Conservation (phyloP, 169 alveolate species). For the Plasmodium vinckei region DNA sequence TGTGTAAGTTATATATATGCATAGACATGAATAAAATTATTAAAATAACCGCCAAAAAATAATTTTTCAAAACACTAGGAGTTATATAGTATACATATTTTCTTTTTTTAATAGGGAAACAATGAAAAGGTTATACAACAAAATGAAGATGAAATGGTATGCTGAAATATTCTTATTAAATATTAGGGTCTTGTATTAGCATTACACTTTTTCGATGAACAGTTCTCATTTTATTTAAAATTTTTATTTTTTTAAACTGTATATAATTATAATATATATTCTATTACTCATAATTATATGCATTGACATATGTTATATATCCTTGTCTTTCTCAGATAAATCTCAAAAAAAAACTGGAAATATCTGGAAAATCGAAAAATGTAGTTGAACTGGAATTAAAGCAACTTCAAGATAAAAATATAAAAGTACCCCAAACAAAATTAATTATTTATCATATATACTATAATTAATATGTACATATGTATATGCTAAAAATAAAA, state of each 20-base stretch:
- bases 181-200: not conserved
- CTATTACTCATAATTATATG: not conserved
- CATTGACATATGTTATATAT: not conserved
- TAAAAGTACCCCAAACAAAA: not conserved
- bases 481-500: not conserved
- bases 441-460: not conserved
- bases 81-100: not conserved
- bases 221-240: not conserved
- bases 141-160: slow-evolving; percentile 21
- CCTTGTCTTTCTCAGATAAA: slow-evolving; percentile 1
- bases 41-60: no score
- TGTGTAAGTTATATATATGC: slow-evolving; percentile 23
- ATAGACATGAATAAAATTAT: no score
- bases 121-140: slow-evolving; percentile 1
- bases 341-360: slow-evolving; percentile 19
- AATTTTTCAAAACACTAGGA: no score
- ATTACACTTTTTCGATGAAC: not conserved
- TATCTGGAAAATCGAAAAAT: slow-evolving; percentile 7
- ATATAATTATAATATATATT: not conserved
- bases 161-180: not conserved
- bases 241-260: not conserved
- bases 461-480: not conserved
- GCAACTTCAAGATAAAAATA: slow-evolving; percentile 8
- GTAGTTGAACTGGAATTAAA: slow-evolving; percentile 20
- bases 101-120: not conserved